A percentile compares a stretch with the other conserved stretches of the same genome.
These are phyloP conservation scores for Amaranthus palmeri DNA, from an alignment of 148 eudicot genomes.

Conservation along the genomic window DNA sequence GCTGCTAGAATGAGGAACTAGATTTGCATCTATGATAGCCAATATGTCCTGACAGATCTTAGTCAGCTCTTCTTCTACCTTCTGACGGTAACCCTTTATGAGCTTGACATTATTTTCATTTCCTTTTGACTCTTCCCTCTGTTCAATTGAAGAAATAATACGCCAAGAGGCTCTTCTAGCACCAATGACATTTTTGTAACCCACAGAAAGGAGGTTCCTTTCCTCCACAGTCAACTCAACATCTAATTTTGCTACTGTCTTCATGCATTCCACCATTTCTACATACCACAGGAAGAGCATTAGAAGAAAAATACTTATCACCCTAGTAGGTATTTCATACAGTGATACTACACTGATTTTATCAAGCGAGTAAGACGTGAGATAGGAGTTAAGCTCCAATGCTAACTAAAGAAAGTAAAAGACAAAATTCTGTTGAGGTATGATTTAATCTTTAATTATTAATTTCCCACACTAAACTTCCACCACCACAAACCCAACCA, in stretches of 20 bases:
- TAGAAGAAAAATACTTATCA: neutral
- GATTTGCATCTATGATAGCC: slow-evolving; percentile 67
- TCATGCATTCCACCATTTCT: slow-evolving; percentile 99
- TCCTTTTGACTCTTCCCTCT: slow-evolving; percentile 89
- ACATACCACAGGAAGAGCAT: neutral
- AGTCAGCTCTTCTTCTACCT: slow-evolving; percentile 89
- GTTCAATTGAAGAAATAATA: slow-evolving; percentile 95
- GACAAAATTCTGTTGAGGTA: too few relatives aligned
- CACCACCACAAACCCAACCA: too few relatives aligned
- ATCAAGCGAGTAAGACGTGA: neutral
- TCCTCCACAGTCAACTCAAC: slow-evolving; percentile 86
- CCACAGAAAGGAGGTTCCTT: slow-evolving; percentile 92
- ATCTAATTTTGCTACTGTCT: slow-evolving; percentile 77
- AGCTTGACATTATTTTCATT: slow-evolving; percentile 82
- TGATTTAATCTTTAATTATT: too few relatives aligned
- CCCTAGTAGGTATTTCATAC: too few relatives aligned
- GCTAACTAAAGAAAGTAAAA: too few relatives aligned
- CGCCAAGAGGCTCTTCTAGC: slow-evolving; percentile 97
- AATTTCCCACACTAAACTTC: too few relatives aligned
- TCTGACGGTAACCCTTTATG: slow-evolving; percentile 77
- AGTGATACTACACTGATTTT: too few relatives aligned
- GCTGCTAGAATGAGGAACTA: slow-evolving; percentile 69
- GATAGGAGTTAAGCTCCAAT: too few relatives aligned
- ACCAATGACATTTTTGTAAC: slow-evolving; percentile 98
- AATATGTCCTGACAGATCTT: slow-evolving; percentile 78